Percentiles rank a stretch among this genome's conserved stretches.
Conservation (phyloP, 768 basidiomycete genomes). For the Dendrothele bispora region DNA sequence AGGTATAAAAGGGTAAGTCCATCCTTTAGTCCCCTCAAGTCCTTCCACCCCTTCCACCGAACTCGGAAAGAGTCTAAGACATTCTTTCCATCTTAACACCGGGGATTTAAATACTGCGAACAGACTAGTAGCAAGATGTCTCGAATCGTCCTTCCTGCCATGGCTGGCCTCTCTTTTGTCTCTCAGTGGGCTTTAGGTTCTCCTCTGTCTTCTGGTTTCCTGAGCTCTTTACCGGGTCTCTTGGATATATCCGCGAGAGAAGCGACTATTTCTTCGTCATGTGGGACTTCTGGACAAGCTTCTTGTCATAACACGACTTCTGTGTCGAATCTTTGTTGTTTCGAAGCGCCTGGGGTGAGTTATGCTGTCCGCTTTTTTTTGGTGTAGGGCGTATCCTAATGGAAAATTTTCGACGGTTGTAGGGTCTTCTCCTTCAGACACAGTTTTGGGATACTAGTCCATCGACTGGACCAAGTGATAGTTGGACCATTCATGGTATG, state of each 20-base stretch:
- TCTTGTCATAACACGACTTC: slow-evolving; percentile 57
- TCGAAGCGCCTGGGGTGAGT: slow-evolving; percentile 64
- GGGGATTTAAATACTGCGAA: too few species aligned
- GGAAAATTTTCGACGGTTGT: slow-evolving; percentile 4
- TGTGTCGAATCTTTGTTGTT: slow-evolving; percentile 57
- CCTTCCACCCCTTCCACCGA: too few species aligned
- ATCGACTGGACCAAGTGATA: slow-evolving; percentile 58
- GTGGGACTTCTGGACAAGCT: slow-evolving; percentile 43
- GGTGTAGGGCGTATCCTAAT: neutral
- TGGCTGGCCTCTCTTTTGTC: too few species aligned
- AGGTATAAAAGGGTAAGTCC: too few species aligned
- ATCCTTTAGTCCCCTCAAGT: too few species aligned
- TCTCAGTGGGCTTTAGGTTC: neutral
- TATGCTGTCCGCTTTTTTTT: neutral
- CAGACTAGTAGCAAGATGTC: too few species aligned
- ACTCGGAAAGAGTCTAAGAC: too few species aligned
- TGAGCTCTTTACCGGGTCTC: neutral
- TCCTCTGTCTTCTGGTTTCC: neutral
- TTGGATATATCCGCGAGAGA: slow-evolving; percentile 28
- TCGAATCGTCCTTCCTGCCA: too few species aligned
- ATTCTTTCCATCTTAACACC: too few species aligned
- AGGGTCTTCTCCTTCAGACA: slow-evolving; percentile 64
- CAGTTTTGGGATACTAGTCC: slow-evolving; percentile 79
- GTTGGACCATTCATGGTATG: slow-evolving; percentile 77
- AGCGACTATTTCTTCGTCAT: slow-evolving; percentile 44